Conservation (phyloP, 1,284 basidiomycete genomes). For the Ceratobasidium papillatum region DNA sequence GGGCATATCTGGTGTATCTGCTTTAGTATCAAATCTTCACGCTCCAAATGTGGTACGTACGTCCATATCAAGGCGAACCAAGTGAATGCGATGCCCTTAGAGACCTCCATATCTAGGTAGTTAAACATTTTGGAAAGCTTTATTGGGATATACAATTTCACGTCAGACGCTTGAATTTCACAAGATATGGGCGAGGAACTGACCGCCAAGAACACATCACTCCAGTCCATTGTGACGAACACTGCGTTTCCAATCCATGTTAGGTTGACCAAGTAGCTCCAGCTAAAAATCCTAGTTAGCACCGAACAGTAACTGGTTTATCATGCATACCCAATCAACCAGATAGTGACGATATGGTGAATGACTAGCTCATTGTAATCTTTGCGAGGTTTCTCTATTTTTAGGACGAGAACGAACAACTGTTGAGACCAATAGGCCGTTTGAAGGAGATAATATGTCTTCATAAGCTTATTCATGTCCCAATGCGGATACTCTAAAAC, state of each 20-base stretch:
- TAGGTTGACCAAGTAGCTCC: constrained; percentile 86
- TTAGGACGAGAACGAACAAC: constrained; percentile 83
- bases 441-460: constrained; percentile 92
- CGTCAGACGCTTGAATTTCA: constrained; percentile 39
- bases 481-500: constrained; percentile 82
- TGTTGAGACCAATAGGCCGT: constrained; percentile 95
- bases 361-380: constrained; percentile 88
- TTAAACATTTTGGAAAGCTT: constrained; percentile 88
- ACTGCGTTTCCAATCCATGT: constrained; percentile 88
- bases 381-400: constrained; percentile 92
- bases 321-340: constrained; percentile 79
- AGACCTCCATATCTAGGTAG: constrained; percentile 75
- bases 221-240: constrained; percentile 97
- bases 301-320: not conserved
- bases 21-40: not conserved
- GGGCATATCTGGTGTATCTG: constrained; percentile 78
- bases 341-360: constrained; percentile 93
- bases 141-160: constrained; percentile 23
- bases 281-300: constrained; percentile 58
- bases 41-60: constrained; percentile 60
- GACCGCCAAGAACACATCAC: constrained; percentile 88
- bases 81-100: constrained; percentile 73
- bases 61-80: constrained; percentile 83
- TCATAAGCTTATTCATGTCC: constrained; percentile 87
- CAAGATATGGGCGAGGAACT: constrained; percentile 47